Conservation (phyloP, 225 moss, liverwort and hornwort species). For the Physcomitrium patens region DNA sequence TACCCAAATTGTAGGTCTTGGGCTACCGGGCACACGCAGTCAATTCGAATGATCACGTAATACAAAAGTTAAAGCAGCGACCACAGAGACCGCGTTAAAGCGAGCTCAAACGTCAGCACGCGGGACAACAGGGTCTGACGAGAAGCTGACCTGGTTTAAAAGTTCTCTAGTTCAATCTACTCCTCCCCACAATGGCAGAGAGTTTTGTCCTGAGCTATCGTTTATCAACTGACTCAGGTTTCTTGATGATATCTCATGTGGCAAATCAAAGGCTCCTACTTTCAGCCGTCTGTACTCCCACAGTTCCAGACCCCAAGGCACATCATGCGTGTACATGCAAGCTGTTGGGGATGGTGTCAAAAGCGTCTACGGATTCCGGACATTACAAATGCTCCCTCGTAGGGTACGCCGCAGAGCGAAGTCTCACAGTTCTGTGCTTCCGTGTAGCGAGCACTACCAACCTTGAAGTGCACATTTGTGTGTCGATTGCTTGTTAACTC, state of each 20-base stretch:
- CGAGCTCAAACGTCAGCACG: conserved; percentile 8
- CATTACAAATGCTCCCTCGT: too few relatives aligned
- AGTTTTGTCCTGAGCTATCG: conserved; percentile 10
- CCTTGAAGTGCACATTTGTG: too few relatives aligned
- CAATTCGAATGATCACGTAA: background rate
- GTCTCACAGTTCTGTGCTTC: background rate
- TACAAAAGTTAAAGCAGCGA: conserved; percentile 11
- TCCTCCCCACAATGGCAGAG: conserved; percentile 14
- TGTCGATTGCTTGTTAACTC: too few relatives aligned
- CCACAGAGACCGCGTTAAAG: conserved; percentile 27
- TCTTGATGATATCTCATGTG: conserved; percentile 16
- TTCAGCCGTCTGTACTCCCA: conserved; percentile 27
- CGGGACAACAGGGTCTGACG: conserved; percentile 17
- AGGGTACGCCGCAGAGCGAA: background rate
- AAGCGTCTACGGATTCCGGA: conserved; percentile 2
- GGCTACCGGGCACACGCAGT: conserved; percentile 12
- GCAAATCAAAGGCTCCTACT: conserved; percentile 7
- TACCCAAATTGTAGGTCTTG: conserved; percentile 6
- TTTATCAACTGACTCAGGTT: conserved; percentile 27
- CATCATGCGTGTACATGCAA: conserved; percentile 27
- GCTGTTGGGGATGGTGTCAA: conserved; percentile 30
- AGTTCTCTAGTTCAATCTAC: conserved; percentile 3
- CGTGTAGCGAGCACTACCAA: background rate
- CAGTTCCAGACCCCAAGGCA: conserved; percentile 13
- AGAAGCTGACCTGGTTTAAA: conserved; percentile 15